Evolutionary conservation across 2,329 filamentous ascomycete species (phyloP).

Genomic region (Colletotrichum sidae): DNA sequence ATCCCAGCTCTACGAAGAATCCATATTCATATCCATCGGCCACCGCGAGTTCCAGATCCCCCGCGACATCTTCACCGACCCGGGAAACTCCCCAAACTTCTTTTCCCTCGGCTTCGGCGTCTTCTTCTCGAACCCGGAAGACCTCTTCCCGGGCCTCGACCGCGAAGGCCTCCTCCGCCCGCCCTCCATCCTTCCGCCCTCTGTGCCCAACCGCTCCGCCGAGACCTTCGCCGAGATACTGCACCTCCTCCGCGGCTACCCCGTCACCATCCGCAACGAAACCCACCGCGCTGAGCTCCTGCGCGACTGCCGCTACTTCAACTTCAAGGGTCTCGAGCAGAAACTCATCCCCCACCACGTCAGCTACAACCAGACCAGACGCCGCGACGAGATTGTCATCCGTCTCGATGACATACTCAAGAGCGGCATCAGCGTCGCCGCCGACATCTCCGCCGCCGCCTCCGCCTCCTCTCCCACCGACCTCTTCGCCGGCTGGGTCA

Average conservation of each 20-base stretch:
- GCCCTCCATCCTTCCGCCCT: conserved; percentile 85
- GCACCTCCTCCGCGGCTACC: conserved; percentile 85
- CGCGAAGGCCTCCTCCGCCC: conserved; percentile 84
- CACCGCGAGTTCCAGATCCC: conserved; percentile 90
- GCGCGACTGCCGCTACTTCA: conserved; percentile 90
- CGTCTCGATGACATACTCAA: conserved; percentile 89
- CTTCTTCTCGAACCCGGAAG: conserved; percentile 83
- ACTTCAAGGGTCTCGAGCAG: conserved; percentile 92
- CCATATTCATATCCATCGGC: conserved; percentile 93
- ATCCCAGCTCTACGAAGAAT: conserved; percentile 89
- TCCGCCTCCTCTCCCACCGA: conserved; percentile 41
- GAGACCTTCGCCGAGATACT: conserved; percentile 86
- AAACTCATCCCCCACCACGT: conserved; percentile 82
- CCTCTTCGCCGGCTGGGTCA: conserved; percentile 66
- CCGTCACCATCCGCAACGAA: conserved; percentile 79
- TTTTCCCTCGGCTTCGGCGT: conserved; percentile 91
- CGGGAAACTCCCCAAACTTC: conserved; percentile 94
- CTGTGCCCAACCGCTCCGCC: conserved; percentile 83
- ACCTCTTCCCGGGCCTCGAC: conserved; percentile 88
- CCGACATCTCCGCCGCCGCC: conserved; percentile 54
- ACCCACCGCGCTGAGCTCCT: conserved; percentile 82
- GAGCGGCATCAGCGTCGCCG: conserved; percentile 78
- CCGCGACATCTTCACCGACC: conserved; percentile 84
- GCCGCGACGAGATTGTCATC: conserved; percentile 80
- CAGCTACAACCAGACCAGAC: conserved; percentile 77